Evolutionary conservation across 352 stramenopile genomes (phyloP), one percentile per base, ranked within the genome.

Genomic region (Globisporangium megalacanthum): DNA sequence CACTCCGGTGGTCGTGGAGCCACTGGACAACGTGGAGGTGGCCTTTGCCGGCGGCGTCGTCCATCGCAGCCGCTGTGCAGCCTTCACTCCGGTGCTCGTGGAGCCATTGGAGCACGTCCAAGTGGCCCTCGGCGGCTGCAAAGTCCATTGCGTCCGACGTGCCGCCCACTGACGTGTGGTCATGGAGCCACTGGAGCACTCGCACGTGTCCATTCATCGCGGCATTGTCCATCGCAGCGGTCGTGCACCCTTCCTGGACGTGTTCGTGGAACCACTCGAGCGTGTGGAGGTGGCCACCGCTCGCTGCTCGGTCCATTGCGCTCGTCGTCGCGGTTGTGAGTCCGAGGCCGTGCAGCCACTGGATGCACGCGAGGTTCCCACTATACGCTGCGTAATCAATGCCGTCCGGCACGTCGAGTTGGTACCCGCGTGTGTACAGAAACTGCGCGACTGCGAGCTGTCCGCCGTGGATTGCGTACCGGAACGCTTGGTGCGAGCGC

Each of bases 101-200:
- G n/a, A n/a, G n/a, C 48, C 61, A 71, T 20, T 58, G 35, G 6
- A 71, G 20, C 14, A 68, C 64, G 15, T 37, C 60, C 1, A 71
- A 46, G 45, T 69, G 65, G 14, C 65, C 65, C 19, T 66, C 39
- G 19, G 66, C 56, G 0, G 65, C 65, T 3, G 65, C 65, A 19
- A 49, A 64, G 56, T 71, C 61, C 44, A 71, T 68, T 22, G 64
- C 64, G 20, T 65, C 56, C 2, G 49, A 22, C 6, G 60, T 65
- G 50, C 64, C 64, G 0, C 64, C 61, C 31, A 65, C 64, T 17
- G 9, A 41, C 3, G 54, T 64, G 47, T 71, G 25, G 3, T n/a
- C 25, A 35, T 71, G 55, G 17, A 71, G 45, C 59, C 64, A 71
- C 35, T 58, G 19, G 47, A 68, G 19, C 19, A 71, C 41, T 6